phyloP scores from a whole-genome alignment of 2,329 filamentous ascomycete species.

The Colletotrichum cuscutae region DNA sequence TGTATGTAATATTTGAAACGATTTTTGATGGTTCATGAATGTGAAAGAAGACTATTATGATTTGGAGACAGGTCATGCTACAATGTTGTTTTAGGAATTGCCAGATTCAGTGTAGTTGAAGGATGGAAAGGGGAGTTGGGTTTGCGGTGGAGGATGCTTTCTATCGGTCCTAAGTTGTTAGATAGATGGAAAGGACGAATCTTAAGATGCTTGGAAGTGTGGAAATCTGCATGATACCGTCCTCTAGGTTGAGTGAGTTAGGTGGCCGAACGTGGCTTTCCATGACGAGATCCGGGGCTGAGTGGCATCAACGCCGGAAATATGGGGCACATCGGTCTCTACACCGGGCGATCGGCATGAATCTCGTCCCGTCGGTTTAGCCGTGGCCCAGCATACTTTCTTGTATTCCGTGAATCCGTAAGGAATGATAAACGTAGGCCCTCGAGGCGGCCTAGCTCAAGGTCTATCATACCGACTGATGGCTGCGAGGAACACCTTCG shows the following conservation, averaged over 20 bases:
- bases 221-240: no score
- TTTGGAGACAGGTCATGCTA: no score
- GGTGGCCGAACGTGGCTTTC: neutral
- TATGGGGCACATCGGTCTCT: neutral
- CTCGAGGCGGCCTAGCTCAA: no score
- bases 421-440: no score
- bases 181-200: neutral
- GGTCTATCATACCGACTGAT: no score
- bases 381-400: no score
- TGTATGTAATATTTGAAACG: neutral
- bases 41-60: neutral
- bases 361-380: no score
- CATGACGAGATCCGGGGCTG: accelerated
- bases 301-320: neutral
- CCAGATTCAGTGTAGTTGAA: neutral
- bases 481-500: no score
- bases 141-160: neutral
- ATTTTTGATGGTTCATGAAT: neutral
- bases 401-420: no score
- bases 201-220: no score
- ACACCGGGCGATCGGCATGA: neutral
- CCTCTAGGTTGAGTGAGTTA: no score
- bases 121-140: neutral
- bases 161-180: neutral
- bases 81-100: neutral